Percentiles rank a stretch among this genome's conserved stretches.
Evolutionary conservation across 345 rosid species (phyloP).

Genomic region (Bruguiera sexangula): DNA sequence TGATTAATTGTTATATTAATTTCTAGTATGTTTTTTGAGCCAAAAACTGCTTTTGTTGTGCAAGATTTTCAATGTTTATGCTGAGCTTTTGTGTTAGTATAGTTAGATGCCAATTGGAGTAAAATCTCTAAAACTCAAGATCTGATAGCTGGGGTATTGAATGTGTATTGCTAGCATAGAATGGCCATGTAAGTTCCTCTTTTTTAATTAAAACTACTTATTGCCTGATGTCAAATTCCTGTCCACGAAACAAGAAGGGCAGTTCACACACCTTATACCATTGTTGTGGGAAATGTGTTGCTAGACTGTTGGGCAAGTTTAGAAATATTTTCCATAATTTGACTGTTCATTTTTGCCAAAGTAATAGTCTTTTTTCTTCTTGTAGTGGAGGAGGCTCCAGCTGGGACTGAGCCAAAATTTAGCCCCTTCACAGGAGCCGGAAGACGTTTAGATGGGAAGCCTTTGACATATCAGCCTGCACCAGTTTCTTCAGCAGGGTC

Average conservation of each 20-base stretch:
- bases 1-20: too few relatives aligned
- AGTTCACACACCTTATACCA: too few relatives aligned
- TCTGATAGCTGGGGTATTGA: too few relatives aligned
- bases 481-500: constrained; percentile 43
- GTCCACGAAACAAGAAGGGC: not conserved
- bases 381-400: constrained; percentile 64
- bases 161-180: too few relatives aligned
- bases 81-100: too few relatives aligned
- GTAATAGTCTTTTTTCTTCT: constrained; percentile 6
- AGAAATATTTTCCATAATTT: not conserved
- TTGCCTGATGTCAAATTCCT: not conserved
- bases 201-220: not conserved
- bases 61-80: too few relatives aligned
- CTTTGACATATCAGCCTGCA: constrained; percentile 43
- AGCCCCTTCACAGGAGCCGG: constrained; percentile 77
- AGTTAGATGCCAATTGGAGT: too few relatives aligned
- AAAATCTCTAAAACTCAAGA: too few relatives aligned
- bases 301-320: not conserved
- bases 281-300: too few relatives aligned
- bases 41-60: too few relatives aligned
- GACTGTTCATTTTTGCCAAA: not conserved
- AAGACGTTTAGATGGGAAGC: constrained; percentile 89
- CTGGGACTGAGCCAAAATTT: constrained; percentile 66
- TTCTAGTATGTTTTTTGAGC: too few relatives aligned
- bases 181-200: too few relatives aligned